Evolutionary conservation across 78 protist genomes (phyloP).

Genomic region (Diacronema lutheri): DNA sequence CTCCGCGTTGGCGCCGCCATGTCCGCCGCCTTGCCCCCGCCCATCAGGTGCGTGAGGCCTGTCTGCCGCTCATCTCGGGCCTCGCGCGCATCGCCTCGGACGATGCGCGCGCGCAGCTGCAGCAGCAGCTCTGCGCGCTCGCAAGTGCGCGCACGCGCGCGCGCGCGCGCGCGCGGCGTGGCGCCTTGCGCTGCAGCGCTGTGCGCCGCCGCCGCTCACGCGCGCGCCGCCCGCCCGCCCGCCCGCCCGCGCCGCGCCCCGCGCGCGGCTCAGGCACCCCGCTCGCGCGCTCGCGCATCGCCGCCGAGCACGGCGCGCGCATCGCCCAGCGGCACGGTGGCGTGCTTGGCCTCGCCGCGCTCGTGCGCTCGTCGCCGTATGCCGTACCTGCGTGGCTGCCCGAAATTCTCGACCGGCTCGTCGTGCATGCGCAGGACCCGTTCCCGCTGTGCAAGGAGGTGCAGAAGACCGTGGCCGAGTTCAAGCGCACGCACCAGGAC

Average conservation of each 20-base stretch:
- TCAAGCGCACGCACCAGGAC: slow-evolving; percentile 66
- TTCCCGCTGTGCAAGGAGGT: slow-evolving; percentile 9
- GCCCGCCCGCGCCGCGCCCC: not conserved
- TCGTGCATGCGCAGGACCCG: slow-evolving; percentile 20
- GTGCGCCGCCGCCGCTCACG: too few relatives aligned
- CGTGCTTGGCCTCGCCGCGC: slow-evolving; percentile 31
- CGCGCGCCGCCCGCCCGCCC: not conserved
- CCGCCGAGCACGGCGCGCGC: not conserved
- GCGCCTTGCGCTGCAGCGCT: too few relatives aligned
- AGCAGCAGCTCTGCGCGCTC: too few relatives aligned
- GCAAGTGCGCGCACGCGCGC: too few relatives aligned
- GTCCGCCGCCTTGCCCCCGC: not conserved
- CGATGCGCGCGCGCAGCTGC: too few relatives aligned
- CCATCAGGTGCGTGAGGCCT: not conserved
- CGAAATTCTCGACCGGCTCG: slow-evolving; percentile 36
- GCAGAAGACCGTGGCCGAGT: slow-evolving; percentile 21
- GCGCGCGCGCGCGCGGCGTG: too few relatives aligned
- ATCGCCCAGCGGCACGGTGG: slow-evolving; percentile 35
- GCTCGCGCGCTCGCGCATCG: not conserved
- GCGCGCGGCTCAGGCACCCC: not conserved
- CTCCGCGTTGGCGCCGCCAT: too few relatives aligned
- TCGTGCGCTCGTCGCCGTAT: slow-evolving; percentile 38
- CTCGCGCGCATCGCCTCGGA: not conserved
- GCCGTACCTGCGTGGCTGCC: slow-evolving; percentile 54
- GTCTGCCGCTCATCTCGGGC: not conserved